Conservation (phyloP, 805 yeast species). For the Soucietia sequanensis region DNA sequence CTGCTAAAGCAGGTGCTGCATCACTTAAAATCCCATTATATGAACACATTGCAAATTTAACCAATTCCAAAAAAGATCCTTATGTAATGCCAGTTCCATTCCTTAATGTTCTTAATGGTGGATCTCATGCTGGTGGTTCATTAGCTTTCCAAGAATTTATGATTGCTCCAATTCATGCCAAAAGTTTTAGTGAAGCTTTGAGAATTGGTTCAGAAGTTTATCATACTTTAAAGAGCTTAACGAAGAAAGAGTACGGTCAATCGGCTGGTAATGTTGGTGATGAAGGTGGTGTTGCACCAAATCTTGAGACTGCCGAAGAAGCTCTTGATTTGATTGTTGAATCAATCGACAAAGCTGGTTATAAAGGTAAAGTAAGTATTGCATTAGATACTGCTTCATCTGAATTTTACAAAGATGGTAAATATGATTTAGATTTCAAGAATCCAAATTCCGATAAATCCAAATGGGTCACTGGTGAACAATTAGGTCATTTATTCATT, state of each 20-base stretch:
- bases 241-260: conserved; percentile 17
- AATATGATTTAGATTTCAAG: conserved; percentile 20
- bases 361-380: conserved; percentile 15
- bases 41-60: conserved; percentile 15
- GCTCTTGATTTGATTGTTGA: conserved; percentile 18
- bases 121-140: conserved; percentile 22
- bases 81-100: conserved; percentile 22
- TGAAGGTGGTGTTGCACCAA: conserved; percentile 25
- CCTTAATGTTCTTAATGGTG: conserved; percentile 22
- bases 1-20: conserved; percentile 21
- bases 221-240: conserved; percentile 16
- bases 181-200: conserved; percentile 17
- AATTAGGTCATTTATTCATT: conserved; percentile 15
- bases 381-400: conserved; percentile 22
- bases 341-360: conserved; percentile 17
- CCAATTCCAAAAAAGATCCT: conserved; percentile 8
- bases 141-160: conserved; percentile 24
- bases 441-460: conserved; percentile 15
- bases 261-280: conserved; percentile 25
- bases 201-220: conserved; percentile 20
- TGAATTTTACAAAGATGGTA: conserved; percentile 19
- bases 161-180: conserved; percentile 18
- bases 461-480: conserved; percentile 17
- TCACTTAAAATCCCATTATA: conserved; percentile 16
- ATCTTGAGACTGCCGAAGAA: conserved; percentile 16